These are phyloP conservation scores for Coprinopsis strossmayeri DNA, from an alignment of 768 basidiomycete genomes.

Conservation along the genomic window DNA sequence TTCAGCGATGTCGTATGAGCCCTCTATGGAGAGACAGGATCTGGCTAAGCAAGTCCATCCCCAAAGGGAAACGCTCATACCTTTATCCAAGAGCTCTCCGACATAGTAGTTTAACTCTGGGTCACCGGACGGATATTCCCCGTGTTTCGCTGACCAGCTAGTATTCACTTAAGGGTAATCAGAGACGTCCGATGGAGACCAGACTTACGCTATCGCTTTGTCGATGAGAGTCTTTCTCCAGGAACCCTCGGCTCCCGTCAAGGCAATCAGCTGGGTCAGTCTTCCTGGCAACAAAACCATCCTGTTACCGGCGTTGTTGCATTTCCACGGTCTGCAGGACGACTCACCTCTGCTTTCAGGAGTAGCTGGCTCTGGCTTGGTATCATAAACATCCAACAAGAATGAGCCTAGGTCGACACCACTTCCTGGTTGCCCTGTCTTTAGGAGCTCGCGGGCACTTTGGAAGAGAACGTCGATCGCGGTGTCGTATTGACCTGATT, in stretches of 20 bases:
- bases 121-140: constrained; percentile 83
- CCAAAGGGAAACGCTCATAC: constrained; percentile 27
- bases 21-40: constrained; percentile 42
- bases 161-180: constrained; percentile 14
- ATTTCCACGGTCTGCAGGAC: not conserved
- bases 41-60: not conserved
- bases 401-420: constrained; percentile 82
- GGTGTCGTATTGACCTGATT: constrained; percentile 73
- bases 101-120: constrained; percentile 83
- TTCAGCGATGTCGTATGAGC: constrained; percentile 69
- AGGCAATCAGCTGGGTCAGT: constrained; percentile 85
- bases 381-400: constrained; percentile 79
- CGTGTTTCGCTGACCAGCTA: constrained; percentile 84
- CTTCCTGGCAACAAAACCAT: constrained; percentile 45
- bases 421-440: constrained; percentile 82
- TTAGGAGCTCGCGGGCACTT: constrained; percentile 80
- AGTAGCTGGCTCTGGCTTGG: constrained; percentile 61
- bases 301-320: constrained; percentile 12
- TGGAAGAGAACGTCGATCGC: constrained; percentile 94
- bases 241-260: constrained; percentile 68
- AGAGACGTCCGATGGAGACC: constrained; percentile 3
- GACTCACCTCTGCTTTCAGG: constrained; percentile 76
- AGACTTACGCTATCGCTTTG: constrained; percentile 69
- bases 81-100: constrained; percentile 84
- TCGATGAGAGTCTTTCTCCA: constrained; percentile 93